Evolutionary conservation across 2,329 filamentous ascomycete genomes (phyloP).

Genomic region (Talaromyces sp.): DNA sequence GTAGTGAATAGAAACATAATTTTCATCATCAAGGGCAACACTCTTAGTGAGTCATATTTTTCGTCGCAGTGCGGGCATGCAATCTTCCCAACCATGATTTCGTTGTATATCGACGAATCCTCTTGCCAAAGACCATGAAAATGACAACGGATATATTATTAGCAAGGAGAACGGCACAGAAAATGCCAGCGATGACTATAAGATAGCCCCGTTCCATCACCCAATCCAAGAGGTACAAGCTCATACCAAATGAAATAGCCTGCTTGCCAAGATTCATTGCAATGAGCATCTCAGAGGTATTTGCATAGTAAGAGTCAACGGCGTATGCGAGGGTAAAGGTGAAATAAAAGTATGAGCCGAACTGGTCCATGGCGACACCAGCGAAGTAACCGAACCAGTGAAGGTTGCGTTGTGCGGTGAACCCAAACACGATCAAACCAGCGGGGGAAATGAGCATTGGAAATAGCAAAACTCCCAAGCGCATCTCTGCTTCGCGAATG

Average conservation of each 20-base stretch:
- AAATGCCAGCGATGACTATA: slow-evolving; percentile 50
- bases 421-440: slow-evolving; percentile 28
- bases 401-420: slow-evolving; percentile 26
- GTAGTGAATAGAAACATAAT: background rate
- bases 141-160: slow-evolving; percentile 48
- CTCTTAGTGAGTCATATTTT: slow-evolving; percentile 2
- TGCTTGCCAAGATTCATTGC: slow-evolving; percentile 57
- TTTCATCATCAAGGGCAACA: background rate
- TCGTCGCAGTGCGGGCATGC: slow-evolving; percentile 33
- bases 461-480: slow-evolving; percentile 30
- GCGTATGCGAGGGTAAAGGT: slow-evolving; percentile 58
- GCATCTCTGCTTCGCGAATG: slow-evolving; percentile 41
- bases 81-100: slow-evolving; percentile 47
- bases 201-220: slow-evolving; percentile 47
- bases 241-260: slow-evolving; percentile 52
- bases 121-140: slow-evolving; percentile 51
- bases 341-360: slow-evolving; percentile 52
- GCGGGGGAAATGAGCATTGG: slow-evolving; percentile 27
- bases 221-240: slow-evolving; percentile 50
- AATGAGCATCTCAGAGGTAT: slow-evolving; percentile 61
- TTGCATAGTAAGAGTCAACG: slow-evolving; percentile 55
- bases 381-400: slow-evolving; percentile 44
- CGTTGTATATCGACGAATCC: slow-evolving; percentile 43
- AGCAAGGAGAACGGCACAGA: slow-evolving; percentile 44
- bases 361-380: slow-evolving; percentile 48